phyloP scores from a whole-genome alignment of 2,329 filamentous ascomycete genomes.

The Penicillium occitanis region DNA sequence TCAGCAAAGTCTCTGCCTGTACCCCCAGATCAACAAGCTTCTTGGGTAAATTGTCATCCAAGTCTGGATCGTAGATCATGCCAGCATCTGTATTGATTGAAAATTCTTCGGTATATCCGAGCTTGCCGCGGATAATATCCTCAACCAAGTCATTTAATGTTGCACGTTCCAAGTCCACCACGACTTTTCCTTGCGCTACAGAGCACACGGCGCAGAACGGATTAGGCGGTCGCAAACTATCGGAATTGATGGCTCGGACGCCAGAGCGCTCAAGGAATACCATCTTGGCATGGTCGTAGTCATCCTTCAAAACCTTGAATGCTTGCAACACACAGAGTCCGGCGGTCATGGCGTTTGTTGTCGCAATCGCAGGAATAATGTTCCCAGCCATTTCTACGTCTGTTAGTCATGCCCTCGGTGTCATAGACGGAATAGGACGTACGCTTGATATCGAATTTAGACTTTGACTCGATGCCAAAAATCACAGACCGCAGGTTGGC shows the following conservation, averaged over 20 bases:
- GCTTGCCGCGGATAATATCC: slow-evolving; percentile 64
- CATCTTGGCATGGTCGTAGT: slow-evolving; percentile 63
- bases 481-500: slow-evolving; percentile 85
- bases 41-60: slow-evolving; percentile 80
- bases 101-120: slow-evolving; percentile 80
- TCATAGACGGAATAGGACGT: slow-evolving; percentile 25
- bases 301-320: slow-evolving; percentile 79
- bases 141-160: slow-evolving; percentile 80
- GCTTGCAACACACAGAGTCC: slow-evolving; percentile 88
- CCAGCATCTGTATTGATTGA: slow-evolving; percentile 71
- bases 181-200: slow-evolving; percentile 65
- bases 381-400: slow-evolving; percentile 91
- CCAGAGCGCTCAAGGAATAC: slow-evolving; percentile 73
- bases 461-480: slow-evolving; percentile 86
- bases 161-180: slow-evolving; percentile 67
- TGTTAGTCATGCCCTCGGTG: background rate
- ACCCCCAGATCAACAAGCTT: slow-evolving; percentile 77
- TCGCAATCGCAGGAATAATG: slow-evolving; percentile 97
- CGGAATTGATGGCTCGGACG: slow-evolving; percentile 59
- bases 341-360: slow-evolving; percentile 94
- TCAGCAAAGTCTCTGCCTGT: slow-evolving; percentile 71
- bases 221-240: slow-evolving; percentile 64
- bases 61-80: slow-evolving; percentile 84
- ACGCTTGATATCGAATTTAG: slow-evolving; percentile 92
- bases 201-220: slow-evolving; percentile 81